Conservation (phyloP, 176 grass and related monocot species). For the Cocos nucifera region DNA sequence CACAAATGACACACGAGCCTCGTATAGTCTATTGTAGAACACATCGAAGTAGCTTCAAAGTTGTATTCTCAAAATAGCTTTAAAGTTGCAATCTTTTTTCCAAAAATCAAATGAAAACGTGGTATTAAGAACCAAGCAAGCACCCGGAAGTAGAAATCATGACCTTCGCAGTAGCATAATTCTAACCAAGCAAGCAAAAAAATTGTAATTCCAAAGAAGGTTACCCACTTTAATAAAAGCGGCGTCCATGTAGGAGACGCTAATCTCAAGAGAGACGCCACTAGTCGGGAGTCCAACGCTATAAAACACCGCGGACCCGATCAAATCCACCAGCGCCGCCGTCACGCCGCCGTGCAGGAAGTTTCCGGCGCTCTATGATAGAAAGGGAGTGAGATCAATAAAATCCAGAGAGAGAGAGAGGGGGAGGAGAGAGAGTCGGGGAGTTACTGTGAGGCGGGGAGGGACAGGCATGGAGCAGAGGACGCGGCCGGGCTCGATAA, state of each 20-base stretch:
- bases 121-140: no score
- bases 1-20: no score
- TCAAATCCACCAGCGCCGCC: constrained; percentile 54
- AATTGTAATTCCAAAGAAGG: not conserved
- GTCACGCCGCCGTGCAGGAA: constrained; percentile 55
- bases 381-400: not conserved
- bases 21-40: no score
- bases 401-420: not conserved
- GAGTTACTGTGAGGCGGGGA: constrained; percentile 43
- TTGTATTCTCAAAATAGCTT: no score
- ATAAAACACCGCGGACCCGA: constrained; percentile 60
- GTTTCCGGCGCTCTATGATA: constrained; percentile 34
- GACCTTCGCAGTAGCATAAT: no score
- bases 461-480: constrained; percentile 66
- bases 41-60: no score
- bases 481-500: constrained; percentile 47
- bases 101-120: no score
- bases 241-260: constrained; percentile 48
- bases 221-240: constrained; percentile 51
- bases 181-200: no score
- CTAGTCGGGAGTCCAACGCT: constrained; percentile 17
- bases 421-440: not conserved
- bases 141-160: no score
- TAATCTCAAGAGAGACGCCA: constrained; percentile 69
- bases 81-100: no score